These are phyloP conservation scores for Eragrostis nindensis DNA, from an alignment of 176 grass and related monocot species.

Conservation along the genomic window DNA sequence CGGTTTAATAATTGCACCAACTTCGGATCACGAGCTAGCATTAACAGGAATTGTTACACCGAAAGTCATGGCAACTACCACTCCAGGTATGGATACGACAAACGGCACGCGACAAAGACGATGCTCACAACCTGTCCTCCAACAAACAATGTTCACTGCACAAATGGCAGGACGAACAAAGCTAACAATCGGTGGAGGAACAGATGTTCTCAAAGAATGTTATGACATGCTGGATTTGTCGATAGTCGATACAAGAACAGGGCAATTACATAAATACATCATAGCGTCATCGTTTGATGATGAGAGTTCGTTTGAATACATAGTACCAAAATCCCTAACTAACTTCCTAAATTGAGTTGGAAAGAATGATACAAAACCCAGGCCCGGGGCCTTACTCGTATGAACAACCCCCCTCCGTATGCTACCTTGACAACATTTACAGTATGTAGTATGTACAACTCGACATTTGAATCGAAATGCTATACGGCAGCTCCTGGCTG, in stretches of 20 bases:
- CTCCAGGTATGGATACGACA: conserved; percentile 2
- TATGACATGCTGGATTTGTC: not conserved
- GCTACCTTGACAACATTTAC: conserved; percentile 51
- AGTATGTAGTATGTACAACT: conserved; percentile 60
- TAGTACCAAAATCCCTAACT: conserved; percentile 45
- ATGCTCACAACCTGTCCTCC: not conserved
- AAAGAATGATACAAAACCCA: conserved; percentile 52
- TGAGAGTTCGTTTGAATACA: conserved; percentile 29
- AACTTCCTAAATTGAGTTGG: conserved; percentile 39
- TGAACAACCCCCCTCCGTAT: conserved; percentile 40
- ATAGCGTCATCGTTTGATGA: conserved; percentile 1
- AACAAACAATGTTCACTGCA: conserved; percentile 14
- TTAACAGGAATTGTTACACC: not conserved
- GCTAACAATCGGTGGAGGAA: not conserved
- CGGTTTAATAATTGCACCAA: conserved; percentile 25
- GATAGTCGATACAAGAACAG: conserved; percentile 1
- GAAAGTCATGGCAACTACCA: conserved; percentile 3
- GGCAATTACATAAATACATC: conserved; percentile 14
- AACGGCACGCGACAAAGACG: not conserved
- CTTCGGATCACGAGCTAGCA: conserved; percentile 22
- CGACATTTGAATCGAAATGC: conserved; percentile 11
- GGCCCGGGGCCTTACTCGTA: conserved; percentile 31
- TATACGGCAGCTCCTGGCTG: conserved; percentile 11
- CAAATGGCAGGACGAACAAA: conserved; percentile 12
- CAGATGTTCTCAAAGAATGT: conserved; percentile 1